These are phyloP conservation scores for Xylariaceae sp. DNA, from an alignment of 2,329 filamentous ascomycete genomes.

Conservation along the genomic window DNA sequence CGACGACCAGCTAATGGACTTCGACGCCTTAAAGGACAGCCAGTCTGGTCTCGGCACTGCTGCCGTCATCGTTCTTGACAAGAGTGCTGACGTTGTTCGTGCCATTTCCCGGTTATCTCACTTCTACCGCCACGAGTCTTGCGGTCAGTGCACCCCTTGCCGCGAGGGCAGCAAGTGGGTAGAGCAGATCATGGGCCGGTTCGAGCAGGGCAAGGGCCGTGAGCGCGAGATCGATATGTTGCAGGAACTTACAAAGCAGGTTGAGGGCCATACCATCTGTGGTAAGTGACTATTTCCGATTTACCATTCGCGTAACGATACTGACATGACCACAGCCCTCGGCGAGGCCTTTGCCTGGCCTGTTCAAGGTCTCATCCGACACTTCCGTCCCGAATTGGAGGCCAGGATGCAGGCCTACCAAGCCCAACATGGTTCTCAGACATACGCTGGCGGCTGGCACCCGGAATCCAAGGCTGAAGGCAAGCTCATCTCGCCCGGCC, in stretches of 20 bases:
- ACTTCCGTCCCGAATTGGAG: conserved; percentile 96
- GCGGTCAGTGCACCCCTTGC: conserved; percentile 98
- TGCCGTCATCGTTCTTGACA: conserved; percentile 98
- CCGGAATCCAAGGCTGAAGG: conserved; percentile 72
- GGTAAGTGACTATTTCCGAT: conserved; percentile 52
- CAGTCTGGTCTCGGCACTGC: conserved; percentile 96
- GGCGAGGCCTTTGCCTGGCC: conserved; percentile 99
- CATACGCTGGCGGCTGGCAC: conserved; percentile 84
- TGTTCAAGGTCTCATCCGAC: conserved; percentile 94
- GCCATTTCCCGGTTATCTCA: conserved; percentile 88
- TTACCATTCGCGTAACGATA: conserved; percentile 17
- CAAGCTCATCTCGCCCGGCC: conserved; percentile 81
- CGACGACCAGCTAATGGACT: conserved; percentile 97
- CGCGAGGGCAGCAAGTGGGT: conserved; percentile 99
- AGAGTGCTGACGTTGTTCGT: conserved; percentile 92
- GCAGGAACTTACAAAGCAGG: conserved; percentile 98
- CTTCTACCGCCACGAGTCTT: conserved; percentile 98
- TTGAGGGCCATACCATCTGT: conserved; percentile 98
- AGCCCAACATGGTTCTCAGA: conserved; percentile 64
- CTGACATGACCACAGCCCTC: conserved; percentile 54
- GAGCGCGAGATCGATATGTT: conserved; percentile 98
- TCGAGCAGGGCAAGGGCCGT: conserved; percentile 85
- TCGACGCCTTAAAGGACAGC: conserved; percentile 95
- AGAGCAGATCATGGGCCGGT: conserved; percentile 96
- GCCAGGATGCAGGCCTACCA: conserved; percentile 81